Evolutionary conservation across 2,329 filamentous ascomycete genomes (phyloP), one percentile per base, ranked within the genome.

Genomic region (Allantophomopsis cytisporea): DNA sequence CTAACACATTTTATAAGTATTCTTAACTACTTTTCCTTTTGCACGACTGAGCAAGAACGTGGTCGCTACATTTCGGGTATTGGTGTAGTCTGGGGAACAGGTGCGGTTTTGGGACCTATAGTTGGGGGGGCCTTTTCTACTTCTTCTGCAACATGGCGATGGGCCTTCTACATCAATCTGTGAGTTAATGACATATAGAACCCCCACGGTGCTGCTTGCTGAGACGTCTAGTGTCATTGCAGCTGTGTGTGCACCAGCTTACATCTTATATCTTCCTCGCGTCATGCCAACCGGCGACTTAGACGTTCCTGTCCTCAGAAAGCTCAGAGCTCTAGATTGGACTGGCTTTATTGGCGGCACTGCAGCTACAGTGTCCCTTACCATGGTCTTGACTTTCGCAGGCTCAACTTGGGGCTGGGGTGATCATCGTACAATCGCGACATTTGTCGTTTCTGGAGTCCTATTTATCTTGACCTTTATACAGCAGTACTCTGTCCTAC

Each of bases 371-470:
- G 42, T 48, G 10, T 43, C 47, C 21, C 50, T 55, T 13, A 31
- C 50, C 11, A 41, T 56, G 11, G 50, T 47, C 1, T 39, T 54
- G 12, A 51, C 53, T 16, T 53, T 53, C 37, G 47, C 44, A 21
- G 54, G 54, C 3, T 43, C 45, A n/a, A 45, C 43, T 3, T 53
- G 50, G 30, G 35, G 35, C 8, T 57, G 53, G 50, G 33, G 43
- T 10, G 31, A 35, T 17, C 41, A 35, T 4, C 35, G 42, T 2
- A 40, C 47, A 4, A 52, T 53, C 18, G 43, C 40, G 3, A 38
- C 45, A 8, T 51, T 63, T 41, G 65, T 69, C 49, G 57, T 67
- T 49, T 63, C 61, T 4, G 53, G 61, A 28, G 63, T 60, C 8
- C 43, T 49, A 17, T 42, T 47, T n/a, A 31, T 46, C 17, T 7